Evolutionary conservation across 2,329 filamentous ascomycete species (phyloP), one percentile per base, ranked within the genome.

Genomic region (Zalaria obscura): DNA sequence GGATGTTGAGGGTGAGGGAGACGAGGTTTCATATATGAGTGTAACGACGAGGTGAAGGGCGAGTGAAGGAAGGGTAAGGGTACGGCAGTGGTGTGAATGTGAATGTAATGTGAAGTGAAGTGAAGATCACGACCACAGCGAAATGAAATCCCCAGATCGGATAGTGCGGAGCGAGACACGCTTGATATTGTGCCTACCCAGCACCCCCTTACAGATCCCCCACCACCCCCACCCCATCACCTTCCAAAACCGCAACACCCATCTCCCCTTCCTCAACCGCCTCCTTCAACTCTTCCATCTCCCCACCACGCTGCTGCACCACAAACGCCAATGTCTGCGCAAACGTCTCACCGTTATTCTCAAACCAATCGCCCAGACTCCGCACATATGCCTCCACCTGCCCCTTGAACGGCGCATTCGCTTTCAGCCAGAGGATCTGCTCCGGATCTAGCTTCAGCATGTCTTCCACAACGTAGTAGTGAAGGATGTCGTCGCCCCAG

Each of bases 251-350:
- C 38, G 59, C 64, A 45, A 94, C 58, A 65, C 94, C 47, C 75
- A 83, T 50, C 75, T 84, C 63, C 65, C 93, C 45, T 68, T 82
- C 54, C 73, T 78, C 55, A 75, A 80, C 42, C 69, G 81, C 46
- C 63, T 76, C 36, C 70, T 77, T 55, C 76, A 95, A 54, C 36
- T 67, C 68, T 29, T 60, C 61, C 5, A 69, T 54, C 47, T 74
- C 66, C 36, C 68, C 65, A 1, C 72, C 72, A 5, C 75, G 55
- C 55, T 77, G 70, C 40, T 60, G 62, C 44, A 78, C 52, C 35
- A 79, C 73, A 60, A 65, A 70, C 40, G 67, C 66, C 37, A 78
- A 50, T 27, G 75, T 78, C 59, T 78, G 70, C 9, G 64, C 67
- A 52, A 75, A 75, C 32, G 75, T 77, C 56, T 78, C 73, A 1